Percentiles rank a stretch among this genome's conserved stretches.
Conservation (phyloP, 768 basidiomycete species). For the Scleroderma citrinum region DNA sequence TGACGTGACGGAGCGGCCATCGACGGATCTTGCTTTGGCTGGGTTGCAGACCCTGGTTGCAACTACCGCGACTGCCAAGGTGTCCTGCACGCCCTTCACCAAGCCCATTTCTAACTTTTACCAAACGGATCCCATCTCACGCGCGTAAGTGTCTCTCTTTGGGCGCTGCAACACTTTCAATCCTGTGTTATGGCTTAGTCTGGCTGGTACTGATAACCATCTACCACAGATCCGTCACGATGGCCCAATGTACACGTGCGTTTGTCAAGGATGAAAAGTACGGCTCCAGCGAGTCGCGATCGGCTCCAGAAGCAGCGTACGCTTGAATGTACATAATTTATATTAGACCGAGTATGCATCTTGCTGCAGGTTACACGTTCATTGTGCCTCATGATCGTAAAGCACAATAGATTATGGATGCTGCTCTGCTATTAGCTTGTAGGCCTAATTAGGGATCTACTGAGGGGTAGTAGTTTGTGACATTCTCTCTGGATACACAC, state of each 20-base stretch:
- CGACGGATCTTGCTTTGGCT: conserved; percentile 59
- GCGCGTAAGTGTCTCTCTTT: conserved; percentile 61
- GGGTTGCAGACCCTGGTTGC: conserved; percentile 60
- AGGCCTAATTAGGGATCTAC: no score
- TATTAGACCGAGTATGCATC: not conserved
- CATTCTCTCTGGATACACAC: no score
- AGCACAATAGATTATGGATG: not conserved
- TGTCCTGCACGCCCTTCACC: conserved; percentile 54
- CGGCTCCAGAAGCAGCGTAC: conserved; percentile 38
- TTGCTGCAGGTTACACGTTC: not conserved
- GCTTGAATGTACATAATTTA: conserved; percentile 26
- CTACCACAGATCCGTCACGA: conserved; percentile 75
- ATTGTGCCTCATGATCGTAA: not conserved
- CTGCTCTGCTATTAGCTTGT: no score
- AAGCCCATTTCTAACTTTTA: conserved; percentile 92
- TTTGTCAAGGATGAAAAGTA: conserved; percentile 74
- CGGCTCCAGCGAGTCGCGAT: conserved; percentile 46
- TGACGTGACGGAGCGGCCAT: conserved; percentile 76
- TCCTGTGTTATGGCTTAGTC: no score
- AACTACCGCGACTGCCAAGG: conserved; percentile 48
- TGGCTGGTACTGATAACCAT: not conserved
- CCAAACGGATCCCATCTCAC: conserved; percentile 90
- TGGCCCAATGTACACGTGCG: conserved; percentile 89
- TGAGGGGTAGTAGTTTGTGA: no score
- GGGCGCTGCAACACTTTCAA: not conserved